Evolutionary conservation across 352 stramenopile species (phyloP).

Genomic region (Blastocystis sp.): DNA sequence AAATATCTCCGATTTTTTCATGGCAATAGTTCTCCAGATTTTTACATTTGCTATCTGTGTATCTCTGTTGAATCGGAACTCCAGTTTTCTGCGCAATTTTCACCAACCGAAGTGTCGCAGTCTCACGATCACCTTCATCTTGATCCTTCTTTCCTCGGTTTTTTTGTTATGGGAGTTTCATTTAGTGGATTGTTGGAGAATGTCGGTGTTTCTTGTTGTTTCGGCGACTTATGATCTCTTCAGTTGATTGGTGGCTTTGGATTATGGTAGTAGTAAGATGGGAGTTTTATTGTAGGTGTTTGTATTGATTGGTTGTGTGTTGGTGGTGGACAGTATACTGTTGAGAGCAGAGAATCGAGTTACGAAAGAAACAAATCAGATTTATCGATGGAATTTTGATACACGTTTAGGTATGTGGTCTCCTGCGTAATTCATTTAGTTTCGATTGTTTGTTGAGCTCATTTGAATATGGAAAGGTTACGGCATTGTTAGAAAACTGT

Average conservation of each 20-base stretch:
- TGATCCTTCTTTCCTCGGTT: background rate
- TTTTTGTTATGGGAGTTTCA: background rate
- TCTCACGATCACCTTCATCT: background rate
- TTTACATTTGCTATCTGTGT: background rate
- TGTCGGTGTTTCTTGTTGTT: background rate
- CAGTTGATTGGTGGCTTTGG: background rate
- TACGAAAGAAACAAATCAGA: slow-evolving; percentile 49
- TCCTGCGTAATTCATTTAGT: background rate
- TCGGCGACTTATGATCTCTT: background rate
- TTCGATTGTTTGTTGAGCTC: background rate
- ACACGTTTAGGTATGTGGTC: slow-evolving; percentile 37
- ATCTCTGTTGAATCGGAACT: slow-evolving; percentile 12
- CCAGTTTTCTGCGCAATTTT: background rate
- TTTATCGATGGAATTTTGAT: slow-evolving; percentile 57
- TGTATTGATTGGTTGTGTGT: background rate
- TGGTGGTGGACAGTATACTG: background rate
- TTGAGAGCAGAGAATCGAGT: background rate
- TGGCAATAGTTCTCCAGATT: background rate
- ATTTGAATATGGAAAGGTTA: background rate
- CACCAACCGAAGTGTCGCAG: background rate
- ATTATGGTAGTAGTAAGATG: background rate
- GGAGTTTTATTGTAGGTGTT: background rate
- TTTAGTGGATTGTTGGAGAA: slow-evolving; percentile 30
- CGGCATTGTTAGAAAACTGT: too few relatives aligned
- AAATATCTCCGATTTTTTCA: slow-evolving; percentile 2